These are phyloP conservation scores for Xylaria curta DNA, from an alignment of 495 filamentous ascomycete species.

Conservation along the genomic window DNA sequence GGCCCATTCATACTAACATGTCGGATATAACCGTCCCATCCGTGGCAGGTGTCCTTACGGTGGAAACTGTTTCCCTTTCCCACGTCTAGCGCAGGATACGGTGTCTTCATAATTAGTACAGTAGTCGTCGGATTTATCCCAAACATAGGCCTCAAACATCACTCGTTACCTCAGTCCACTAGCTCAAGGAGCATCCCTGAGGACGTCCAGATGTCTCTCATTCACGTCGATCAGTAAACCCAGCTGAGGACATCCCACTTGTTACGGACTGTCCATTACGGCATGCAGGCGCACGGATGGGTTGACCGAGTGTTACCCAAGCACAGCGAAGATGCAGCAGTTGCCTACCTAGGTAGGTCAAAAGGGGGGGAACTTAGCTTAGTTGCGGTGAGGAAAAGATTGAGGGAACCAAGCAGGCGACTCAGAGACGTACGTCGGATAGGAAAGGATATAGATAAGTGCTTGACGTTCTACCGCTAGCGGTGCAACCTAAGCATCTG, in stretches of 20 bases:
- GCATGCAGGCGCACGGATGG: background rate
- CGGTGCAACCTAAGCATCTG: slow-evolving; percentile 20
- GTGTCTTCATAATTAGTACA: background rate
- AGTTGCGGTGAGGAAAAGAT: background rate
- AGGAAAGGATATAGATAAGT: slow-evolving; percentile 11
- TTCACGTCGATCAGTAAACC: background rate
- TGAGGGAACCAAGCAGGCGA: background rate
- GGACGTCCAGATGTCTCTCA: background rate
- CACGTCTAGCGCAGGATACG: background rate
- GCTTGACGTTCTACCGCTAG: slow-evolving; percentile 11
- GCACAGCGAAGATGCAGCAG: slow-evolving; percentile 1
- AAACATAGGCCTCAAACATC: background rate
- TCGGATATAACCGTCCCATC: background rate
- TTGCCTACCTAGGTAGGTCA: slow-evolving; percentile 18
- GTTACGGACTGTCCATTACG: background rate
- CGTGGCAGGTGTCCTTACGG: background rate
- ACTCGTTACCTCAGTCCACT: background rate
- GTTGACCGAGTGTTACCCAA: slow-evolving; percentile 14
- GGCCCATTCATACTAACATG: background rate
- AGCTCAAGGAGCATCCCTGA: background rate
- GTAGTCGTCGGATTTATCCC: background rate
- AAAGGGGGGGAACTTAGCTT: background rate
- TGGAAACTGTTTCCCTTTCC: background rate
- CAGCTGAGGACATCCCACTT: background rate
- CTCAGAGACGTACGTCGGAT: background rate